Base-by-base conservation (phyloP, 306 rosid species). In the Prunus mira region DNA sequence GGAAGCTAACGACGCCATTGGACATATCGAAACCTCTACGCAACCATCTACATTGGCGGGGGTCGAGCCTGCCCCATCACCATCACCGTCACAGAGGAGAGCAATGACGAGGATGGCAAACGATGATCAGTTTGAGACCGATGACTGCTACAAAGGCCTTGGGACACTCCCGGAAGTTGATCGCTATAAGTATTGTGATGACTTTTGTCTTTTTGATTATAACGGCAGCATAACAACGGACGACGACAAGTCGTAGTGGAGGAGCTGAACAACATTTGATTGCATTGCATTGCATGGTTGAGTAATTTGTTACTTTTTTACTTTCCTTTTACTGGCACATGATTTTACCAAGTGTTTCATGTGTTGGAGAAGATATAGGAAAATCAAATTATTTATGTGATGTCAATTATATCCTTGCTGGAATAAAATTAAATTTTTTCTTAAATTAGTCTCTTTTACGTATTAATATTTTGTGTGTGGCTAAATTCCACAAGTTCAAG, bases 81-180 rank as follows among this genome's bases (percentile, higher is more conserved):
- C 70, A 25, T 49, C 64, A n/a, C 24, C 74, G 24, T 68, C 79
- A 12, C 8, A 10, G 7, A 67, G 12, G n/a, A 54, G 24, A 19
- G 56, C 51, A 6, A 30, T 18, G 27, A 9, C 12, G 66, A 7
- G 18, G 76, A 25, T 2, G 24, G 10, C 2, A 2, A 64, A 52
- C 12, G 67, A 72, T 50, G 63, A 67, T 71, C 66, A 68, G 34
- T 46, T 76, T 9, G 61, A 77, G 45, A 3, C 30, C 12, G 75
- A 32, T 32, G 69, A 69, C 13, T 76, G 52, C 47, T 87, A 30
- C 11, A 62, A 38, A 9, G 62, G 61, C 57, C 82, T 81, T 52
- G 86, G 55, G 19, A 73, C 38, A 19, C 72, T 80, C 19, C 72
- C 80, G 0, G 86, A 86, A 46, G 73, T 69, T 9, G 47, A 61